A percentile compares a stretch with the other conserved stretches of the same genome.
Evolutionary conservation across 176 grass and related monocot genomes (phyloP).

Genomic region (Poa pratensis): DNA sequence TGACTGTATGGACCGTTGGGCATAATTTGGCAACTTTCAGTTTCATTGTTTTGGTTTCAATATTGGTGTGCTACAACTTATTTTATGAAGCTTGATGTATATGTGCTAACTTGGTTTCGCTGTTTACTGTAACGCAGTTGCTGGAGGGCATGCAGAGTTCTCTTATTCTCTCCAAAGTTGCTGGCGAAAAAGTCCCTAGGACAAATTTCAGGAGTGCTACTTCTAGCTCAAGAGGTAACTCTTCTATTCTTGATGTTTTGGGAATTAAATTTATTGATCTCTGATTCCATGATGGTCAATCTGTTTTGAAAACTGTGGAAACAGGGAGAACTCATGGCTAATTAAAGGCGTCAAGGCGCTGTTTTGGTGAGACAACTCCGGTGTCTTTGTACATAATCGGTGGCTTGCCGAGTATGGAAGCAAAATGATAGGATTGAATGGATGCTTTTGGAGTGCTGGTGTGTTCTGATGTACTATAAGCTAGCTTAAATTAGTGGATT

Average conservation of each 20-base stretch:
- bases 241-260: not conserved
- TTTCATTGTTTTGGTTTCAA: conserved; percentile 13
- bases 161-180: conserved; percentile 78
- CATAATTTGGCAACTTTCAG: conserved; percentile 38
- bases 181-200: conserved; percentile 72
- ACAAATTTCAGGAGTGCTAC: conserved; percentile 54
- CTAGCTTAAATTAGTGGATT: conserved; percentile 63
- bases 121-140: conserved; percentile 56
- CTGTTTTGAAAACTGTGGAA: conserved; percentile 27
- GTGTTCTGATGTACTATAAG: conserved; percentile 74
- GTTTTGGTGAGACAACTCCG: conserved; percentile 35
- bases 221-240: conserved; percentile 71
- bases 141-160: conserved; percentile 96
- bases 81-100: not conserved
- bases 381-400: conserved; percentile 65
- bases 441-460: conserved; percentile 45
- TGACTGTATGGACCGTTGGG: conserved; percentile 15
- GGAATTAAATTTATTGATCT: conserved; percentile 5
- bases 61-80: conserved; percentile 9
- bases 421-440: conserved; percentile 57
- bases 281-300: conserved; percentile 21
- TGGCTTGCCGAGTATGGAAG: conserved; percentile 60
- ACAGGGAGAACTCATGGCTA: conserved; percentile 62
- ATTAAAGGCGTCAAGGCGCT: conserved; percentile 37
- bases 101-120: conserved; percentile 30